Base-by-base conservation (phyloP, 371 early-diverging fungal genomes). In the Amoeboaphelidium protococcarum region DNA sequence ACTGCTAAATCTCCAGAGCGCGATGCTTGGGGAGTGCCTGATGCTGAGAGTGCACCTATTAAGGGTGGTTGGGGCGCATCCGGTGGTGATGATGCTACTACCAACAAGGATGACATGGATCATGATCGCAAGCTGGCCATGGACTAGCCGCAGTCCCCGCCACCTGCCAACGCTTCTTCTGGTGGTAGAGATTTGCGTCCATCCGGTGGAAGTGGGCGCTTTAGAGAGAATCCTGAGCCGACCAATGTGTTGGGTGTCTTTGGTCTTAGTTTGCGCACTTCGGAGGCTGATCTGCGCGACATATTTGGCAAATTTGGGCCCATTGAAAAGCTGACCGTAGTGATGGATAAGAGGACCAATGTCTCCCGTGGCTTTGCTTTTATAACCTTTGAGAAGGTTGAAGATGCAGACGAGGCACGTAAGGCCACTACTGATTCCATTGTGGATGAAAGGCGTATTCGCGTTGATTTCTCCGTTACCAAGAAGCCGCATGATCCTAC, bases 381-480 rank as follows among this genome's bases (percentile, higher is more conserved):
- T 54, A 66, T 82, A 50, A 72, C 74, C 49, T 80, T 73, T 47
- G 58, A 61, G 25, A 58, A 52, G 46, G 54, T 62, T 22, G 69
- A 70, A 46, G 62, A 58, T 40, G 79, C 76, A 47, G 57, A 59
- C 6, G 66, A 66, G 40, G 82, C 78, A 22, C 53, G 73, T 49
- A 63, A 63, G 4, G 63, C 66, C 37, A 61, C 71, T 58, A 75
- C 78, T 56, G 78, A 76, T 49, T 50, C 53, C n/a, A 68, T 66
- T 49, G 60, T 79, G 47, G 75, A 81, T 57, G 75, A 71, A 25
- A 70, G 80, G 43, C 61, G 64, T 41, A 81, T 83, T 56, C 69
- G 84, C 50, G 82, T 82, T 26, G 79, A 80, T 63, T 81, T 55
- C 51, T 76, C 76, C 6, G 52, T 76, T 26, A 80, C 78, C 26